Evolutionary conservation across 768 basidiomycete species (phyloP), one percentile per base, ranked within the genome.

Genomic region (Boletus vinaceobasis): DNA sequence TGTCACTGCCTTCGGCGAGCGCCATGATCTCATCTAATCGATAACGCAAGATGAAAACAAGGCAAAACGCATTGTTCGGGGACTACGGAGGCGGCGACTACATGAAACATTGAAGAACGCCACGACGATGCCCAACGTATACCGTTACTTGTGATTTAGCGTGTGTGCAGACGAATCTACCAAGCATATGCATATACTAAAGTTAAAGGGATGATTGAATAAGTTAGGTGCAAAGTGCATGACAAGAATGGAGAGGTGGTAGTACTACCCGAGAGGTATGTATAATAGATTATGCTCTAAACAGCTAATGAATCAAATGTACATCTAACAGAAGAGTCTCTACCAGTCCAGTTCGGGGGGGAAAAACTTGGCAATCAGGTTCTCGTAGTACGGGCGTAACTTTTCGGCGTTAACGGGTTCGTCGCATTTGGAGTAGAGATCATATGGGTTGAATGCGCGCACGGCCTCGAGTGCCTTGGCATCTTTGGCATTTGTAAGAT

Each of bases 401-500:
- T 79, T 76, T 42, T 77, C 82, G 14, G 79, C 76, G 48, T 83
- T 71, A 50, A 86, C 81, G 5, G 84, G 80, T 40, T 81, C 79
- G 63, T 95, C 90, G 64, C 79, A 83, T 74, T 96, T 96, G 77
- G 86, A 88, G 77, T 97, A 97, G 7, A 97, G 81, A 66, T 95
- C 93, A 71, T 95, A 96, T 0, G 93, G 93, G 72, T 95, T 96
- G 81, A 96, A 96, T 0, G 86, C 87, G 43, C 81, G 79, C 29
- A 92, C 91, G 15, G 91, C 92, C 38, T 78, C 81, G 32, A 92
- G 81, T 19, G 82, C 76, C 50, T 74, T 73, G 54, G 71, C 60
- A 69, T 92, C 90, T 50, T 85, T 83, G 17, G 86, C 86, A 67
- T 85, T 85, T 58, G 82, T 86, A 44, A 96, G 81, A 65, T 94